Evolutionary conservation across 495 filamentous ascomycete species (phyloP).

Genomic region (Penicillium paradoxum): DNA sequence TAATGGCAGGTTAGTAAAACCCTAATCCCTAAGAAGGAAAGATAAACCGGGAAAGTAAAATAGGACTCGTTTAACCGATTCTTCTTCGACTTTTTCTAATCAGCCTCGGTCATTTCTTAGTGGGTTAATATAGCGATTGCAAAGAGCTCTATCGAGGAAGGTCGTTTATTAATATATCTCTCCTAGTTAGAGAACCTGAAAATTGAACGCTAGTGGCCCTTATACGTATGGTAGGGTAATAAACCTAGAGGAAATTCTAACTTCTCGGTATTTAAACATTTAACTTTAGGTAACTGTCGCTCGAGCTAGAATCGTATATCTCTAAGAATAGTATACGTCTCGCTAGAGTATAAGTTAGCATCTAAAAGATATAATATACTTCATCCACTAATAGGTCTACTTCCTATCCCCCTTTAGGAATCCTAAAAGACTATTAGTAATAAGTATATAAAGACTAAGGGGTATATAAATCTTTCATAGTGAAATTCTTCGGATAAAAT

Average conservation of each 20-base stretch:
- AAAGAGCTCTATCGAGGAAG: conserved; percentile 5
- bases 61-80: neutral
- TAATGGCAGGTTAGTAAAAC: neutral
- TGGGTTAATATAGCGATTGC: neutral
- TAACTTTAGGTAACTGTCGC: neutral
- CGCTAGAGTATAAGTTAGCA: neutral
- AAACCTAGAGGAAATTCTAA: neutral
- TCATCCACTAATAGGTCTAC: neutral
- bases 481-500: neutral
- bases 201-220: neutral
- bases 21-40: neutral
- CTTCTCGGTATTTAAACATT: neutral
- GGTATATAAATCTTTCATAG: neutral
- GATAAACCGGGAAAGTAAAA: conserved; percentile 4
- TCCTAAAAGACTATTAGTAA: neutral
- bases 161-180: conserved; percentile 1
- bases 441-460: neutral
- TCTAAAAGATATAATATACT: neutral
- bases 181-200: neutral
- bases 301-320: neutral
- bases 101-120: neutral
- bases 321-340: neutral
- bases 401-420: neutral
- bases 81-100: neutral
- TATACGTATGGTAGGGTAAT: neutral